Base-by-base conservation (phyloP, 2,329 filamentous ascomycete genomes). In the Helotiales sp. region DNA sequence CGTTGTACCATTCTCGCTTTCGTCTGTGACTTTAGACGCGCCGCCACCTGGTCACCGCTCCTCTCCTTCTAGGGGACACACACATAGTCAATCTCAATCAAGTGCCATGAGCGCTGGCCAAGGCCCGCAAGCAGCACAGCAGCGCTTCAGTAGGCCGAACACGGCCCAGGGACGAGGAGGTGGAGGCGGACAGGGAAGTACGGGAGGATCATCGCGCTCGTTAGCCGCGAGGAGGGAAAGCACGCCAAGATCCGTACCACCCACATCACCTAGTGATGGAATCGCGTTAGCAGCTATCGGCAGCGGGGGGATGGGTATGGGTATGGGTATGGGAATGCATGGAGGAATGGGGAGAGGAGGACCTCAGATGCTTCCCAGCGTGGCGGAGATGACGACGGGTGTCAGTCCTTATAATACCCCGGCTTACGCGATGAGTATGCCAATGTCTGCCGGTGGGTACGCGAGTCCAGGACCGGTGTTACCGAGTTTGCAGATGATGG, bases 1-100 rank as follows among this genome's bases (percentile, higher is more conserved):
- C 44, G 91, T 95, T 34, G 87, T 90, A 7, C 91, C 93, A 1
- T 97, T 97, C 74, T 85, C 87, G 2, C 77, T 91, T 29, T 85
- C 86, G 13, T 80, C 77, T 52, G 77, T 81, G 62, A 80, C 82
- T 34, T 70, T 78, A 53, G 81, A 87, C 63, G 49, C 66, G 52
- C 60, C 68, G 72, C 70, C 57, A 42, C 25, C 67, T 71, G 60
- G 70, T 62, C 59, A 76, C 75, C 72, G 72, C 78, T 31, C 78
- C 76, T 68, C 76, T 72, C 34, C 79, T 77, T 66, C 62, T 7
- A 66, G 64, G 10, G 63, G 67, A 13, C 67, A 70, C 52, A 62
- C 67, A 12, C 68, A 69, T 44, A 66, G 60, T 27, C 67, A 67
- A 52, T 69, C 63, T 4, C 63, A 66, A 25, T 66, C 67, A 5